Evolutionary conservation across 768 basidiomycete genomes (phyloP).

Genomic region (Coprinopsis sp.): DNA sequence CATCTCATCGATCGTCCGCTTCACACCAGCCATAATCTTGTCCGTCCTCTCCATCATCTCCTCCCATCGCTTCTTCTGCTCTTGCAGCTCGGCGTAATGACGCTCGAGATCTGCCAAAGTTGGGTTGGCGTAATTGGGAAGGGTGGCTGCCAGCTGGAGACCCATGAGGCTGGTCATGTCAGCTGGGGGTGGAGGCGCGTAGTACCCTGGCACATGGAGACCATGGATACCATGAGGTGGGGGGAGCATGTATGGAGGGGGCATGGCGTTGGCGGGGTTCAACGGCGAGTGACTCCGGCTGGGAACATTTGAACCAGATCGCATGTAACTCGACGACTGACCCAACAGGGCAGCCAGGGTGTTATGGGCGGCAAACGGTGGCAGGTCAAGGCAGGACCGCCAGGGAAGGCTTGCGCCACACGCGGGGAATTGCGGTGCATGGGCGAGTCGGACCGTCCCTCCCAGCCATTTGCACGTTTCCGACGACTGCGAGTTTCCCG

Average conservation of each 20-base stretch:
- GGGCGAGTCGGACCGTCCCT: slow-evolving; percentile 33
- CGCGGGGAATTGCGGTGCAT: slow-evolving; percentile 23
- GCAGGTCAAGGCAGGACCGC: slow-evolving; percentile 37
- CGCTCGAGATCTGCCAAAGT: slow-evolving; percentile 61
- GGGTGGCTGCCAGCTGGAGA: slow-evolving; percentile 31
- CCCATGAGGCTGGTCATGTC: slow-evolving; percentile 27
- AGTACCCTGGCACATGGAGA: slow-evolving; percentile 35
- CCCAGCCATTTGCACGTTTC: slow-evolving; percentile 26
- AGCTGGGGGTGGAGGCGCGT: slow-evolving; percentile 37
- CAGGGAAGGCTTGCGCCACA: slow-evolving; percentile 2
- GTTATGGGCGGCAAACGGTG: slow-evolving; percentile 46
- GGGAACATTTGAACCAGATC: slow-evolving; percentile 61
- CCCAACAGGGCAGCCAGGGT: slow-evolving; percentile 27
- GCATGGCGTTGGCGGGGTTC: slow-evolving; percentile 36
- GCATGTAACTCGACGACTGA: slow-evolving; percentile 53
- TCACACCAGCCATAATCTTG: slow-evolving; percentile 63
- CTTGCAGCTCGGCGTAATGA: slow-evolving; percentile 62
- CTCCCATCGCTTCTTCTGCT: slow-evolving; percentile 60
- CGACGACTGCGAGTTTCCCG: slow-evolving; percentile 20
- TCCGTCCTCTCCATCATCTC: slow-evolving; percentile 77
- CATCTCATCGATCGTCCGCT: slow-evolving; percentile 76
- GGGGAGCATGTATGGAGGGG: slow-evolving; percentile 8
- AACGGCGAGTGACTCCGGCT: slow-evolving; percentile 72
- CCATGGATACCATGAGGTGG: slow-evolving; percentile 17
- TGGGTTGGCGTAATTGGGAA: slow-evolving; percentile 33